Conservation (phyloP, 306 rosid species). For the Pterocarpus santalinus region DNA sequence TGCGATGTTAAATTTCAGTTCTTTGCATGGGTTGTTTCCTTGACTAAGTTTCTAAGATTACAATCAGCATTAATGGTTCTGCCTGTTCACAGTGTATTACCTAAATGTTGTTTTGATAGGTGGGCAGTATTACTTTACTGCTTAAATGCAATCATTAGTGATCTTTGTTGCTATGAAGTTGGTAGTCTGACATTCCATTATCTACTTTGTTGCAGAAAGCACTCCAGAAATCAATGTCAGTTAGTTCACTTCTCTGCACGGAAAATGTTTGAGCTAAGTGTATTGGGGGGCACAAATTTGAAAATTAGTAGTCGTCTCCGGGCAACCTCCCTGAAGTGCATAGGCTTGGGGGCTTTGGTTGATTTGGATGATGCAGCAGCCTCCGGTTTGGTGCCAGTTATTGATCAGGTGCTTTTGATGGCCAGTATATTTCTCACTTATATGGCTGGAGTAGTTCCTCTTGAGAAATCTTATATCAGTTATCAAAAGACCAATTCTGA, state of each 20-base stretch:
- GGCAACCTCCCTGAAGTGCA: constrained; percentile 54
- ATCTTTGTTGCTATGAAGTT: constrained; percentile 22
- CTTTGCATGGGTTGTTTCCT: constrained; percentile 17
- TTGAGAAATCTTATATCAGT: constrained; percentile 54
- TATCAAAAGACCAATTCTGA: constrained; percentile 59
- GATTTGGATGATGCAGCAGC: constrained; percentile 63
- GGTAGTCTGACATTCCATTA: constrained; percentile 37
- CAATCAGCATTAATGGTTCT: constrained; percentile 5
- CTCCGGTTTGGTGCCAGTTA: constrained; percentile 72
- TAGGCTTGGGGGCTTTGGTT: constrained; percentile 70
- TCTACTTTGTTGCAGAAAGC: constrained; percentile 61
- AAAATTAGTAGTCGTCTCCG: constrained; percentile 50
- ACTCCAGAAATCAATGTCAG: constrained; percentile 52
- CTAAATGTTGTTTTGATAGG: constrained; percentile 8
- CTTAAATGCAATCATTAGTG: not conserved
- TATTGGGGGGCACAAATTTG: constrained; percentile 49
- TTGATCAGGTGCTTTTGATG: constrained; percentile 84
- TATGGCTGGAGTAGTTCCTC: constrained; percentile 84
- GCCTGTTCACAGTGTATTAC: constrained; percentile 17
- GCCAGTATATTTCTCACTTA: constrained; percentile 89
- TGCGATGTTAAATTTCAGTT: not conserved
- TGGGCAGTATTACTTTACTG: constrained; percentile 18
- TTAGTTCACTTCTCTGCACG: constrained; percentile 42
- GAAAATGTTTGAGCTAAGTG: constrained; percentile 53
- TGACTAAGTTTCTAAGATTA: constrained; percentile 9